Base-by-base conservation (phyloP, 805 yeast genomes). In the Helenozyma baotianmanensis region DNA sequence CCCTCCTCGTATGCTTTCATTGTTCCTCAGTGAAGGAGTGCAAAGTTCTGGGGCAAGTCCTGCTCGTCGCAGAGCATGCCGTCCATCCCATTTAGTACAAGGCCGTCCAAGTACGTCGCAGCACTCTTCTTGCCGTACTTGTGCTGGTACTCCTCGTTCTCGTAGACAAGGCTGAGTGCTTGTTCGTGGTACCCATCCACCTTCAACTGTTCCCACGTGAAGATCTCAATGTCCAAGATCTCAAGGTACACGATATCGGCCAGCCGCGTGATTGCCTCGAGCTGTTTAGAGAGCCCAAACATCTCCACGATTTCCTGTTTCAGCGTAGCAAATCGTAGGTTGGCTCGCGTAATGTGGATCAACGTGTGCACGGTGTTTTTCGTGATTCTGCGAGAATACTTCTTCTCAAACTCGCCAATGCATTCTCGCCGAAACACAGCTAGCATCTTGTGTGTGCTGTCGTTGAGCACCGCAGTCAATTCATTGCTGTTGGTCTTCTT, bases 331-430 rank as follows among this genome's bases (percentile, higher is more conserved):
- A 60, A 62, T 25, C 43, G 42, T 14, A 58, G 50, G 14, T 47
- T 43, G 7, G 64, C 64, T n/a, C 46, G 23, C 3, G 43, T 50
- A 14, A 68, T 37, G 5, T 51, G 25, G 13, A 68, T 44, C 14
- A 56, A 39, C 19, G 50, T 41, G 23, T 61, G 50, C 15, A 37
- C 27, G 1, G 66, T 57, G 21, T 51, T 37, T 31, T 43, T 55
- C 1, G 74, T 65, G 23, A 68, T 49, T 15, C 71, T 41, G 28
- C 57, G 58, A 13, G 53, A 43, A 34, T 62, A 47, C 13, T 33
- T 35, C 21, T 42, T 40, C 39, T 68, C 73, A 39, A 58, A 61
- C 15, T 39, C 27, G 7, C 49, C 39, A 3, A 62, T 48, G 1
- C 62, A 49, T 9, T 46, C 41, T 25, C 45, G 51, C 2, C 59